A percentile compares a stretch with the other conserved stretches of the same genome.
Conservation (phyloP, 768 basidiomycete species). For the Trametes maxima region DNA sequence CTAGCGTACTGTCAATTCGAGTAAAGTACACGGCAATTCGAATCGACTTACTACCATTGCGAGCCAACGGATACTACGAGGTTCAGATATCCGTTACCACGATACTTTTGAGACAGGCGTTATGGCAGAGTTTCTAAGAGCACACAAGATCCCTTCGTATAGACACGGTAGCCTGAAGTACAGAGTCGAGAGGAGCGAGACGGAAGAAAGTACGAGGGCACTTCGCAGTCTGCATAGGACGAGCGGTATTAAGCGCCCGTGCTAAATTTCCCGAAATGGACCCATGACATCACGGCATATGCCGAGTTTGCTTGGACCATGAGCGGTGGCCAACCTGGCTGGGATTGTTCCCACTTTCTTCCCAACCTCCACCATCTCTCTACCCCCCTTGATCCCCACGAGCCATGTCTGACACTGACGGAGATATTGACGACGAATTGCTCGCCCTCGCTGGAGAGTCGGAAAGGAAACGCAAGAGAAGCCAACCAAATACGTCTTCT, state of each 20-base stretch:
- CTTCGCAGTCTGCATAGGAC: neutral
- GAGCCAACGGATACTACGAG: neutral
- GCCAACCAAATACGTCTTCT: conserved; percentile 48
- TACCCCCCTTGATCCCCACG: neutral
- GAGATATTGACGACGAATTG: conserved; percentile 67
- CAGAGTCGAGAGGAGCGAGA: neutral
- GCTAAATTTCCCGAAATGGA: conserved; percentile 14
- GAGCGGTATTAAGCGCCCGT: neutral
- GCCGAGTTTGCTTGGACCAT: neutral
- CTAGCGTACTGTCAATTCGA: conserved; percentile 39
- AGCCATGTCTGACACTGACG: conserved; percentile 53
- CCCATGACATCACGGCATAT: conserved; percentile 1
- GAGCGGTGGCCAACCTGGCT: neutral
- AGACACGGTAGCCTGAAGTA: no score
- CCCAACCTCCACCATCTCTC: conserved; percentile 4
- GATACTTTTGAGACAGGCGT: no score
- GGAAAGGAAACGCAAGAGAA: conserved; percentile 65
- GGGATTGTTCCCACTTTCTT: neutral
- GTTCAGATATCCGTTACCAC: no score
- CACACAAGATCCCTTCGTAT: neutral
- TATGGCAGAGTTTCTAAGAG: no score
- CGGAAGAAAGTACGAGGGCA: neutral
- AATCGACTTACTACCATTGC: conserved; percentile 22
- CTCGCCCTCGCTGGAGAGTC: conserved; percentile 77
- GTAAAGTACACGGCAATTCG: neutral